Conservation (phyloP, 257 asterid genomes). For the Thymus quinquecostatus region DNA sequence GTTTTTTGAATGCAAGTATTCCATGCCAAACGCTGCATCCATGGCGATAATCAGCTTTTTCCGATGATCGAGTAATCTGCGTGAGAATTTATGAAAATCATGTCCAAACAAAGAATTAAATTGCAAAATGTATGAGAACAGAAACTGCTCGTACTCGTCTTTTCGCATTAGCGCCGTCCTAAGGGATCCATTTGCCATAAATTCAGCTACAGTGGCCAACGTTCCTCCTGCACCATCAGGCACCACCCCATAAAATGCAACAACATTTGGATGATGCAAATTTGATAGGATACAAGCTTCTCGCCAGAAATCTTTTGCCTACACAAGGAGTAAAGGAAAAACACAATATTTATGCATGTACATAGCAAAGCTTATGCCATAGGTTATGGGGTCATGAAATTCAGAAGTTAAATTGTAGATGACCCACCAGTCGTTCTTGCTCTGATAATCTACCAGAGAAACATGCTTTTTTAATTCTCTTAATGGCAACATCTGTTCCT, state of each 20-base stretch:
- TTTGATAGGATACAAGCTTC: constrained; percentile 77
- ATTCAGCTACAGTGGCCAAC: constrained; percentile 72
- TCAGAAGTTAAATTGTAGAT: constrained; percentile 8
- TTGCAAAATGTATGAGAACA: constrained; percentile 13
- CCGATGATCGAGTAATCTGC: constrained; percentile 87
- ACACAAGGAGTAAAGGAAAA: constrained; percentile 28
- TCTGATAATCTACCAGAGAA: constrained; percentile 82
- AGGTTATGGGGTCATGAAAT: neutral
- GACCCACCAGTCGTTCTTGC: constrained; percentile 77
- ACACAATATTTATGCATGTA: constrained; percentile 14
- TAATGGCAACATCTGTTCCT: constrained; percentile 85
- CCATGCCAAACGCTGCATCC: constrained; percentile 99
- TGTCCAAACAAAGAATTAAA: too few relatives aligned
- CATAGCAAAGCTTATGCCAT: too few relatives aligned
- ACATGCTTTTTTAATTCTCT: constrained; percentile 82
- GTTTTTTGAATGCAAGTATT: constrained; percentile 90
- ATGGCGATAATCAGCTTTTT: constrained; percentile 83
- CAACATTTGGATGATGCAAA: constrained; percentile 85
- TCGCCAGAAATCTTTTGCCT: constrained; percentile 73
- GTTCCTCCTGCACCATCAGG: constrained; percentile 81
- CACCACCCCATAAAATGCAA: constrained; percentile 78
- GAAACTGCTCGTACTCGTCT: constrained; percentile 50
- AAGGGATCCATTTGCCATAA: constrained; percentile 74
- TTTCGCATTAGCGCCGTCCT: constrained; percentile 70
- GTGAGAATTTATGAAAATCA: neutral